phyloP scores from a whole-genome alignment of 768 basidiomycete genomes.

The Leucogyrophana mollusca region DNA sequence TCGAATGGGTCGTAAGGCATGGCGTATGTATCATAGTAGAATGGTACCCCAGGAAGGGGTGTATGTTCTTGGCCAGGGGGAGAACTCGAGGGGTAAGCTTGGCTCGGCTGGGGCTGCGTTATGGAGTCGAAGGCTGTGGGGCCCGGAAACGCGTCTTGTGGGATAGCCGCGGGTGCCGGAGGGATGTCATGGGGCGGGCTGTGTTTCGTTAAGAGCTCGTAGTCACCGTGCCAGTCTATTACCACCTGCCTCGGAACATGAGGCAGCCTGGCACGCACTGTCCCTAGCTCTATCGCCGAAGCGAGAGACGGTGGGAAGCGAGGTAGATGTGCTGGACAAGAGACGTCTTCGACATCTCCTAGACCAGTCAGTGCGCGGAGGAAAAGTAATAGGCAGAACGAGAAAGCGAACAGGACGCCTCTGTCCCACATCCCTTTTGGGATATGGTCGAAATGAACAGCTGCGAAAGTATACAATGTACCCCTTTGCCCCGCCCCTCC shows the following conservation, averaged over 20 bases:
- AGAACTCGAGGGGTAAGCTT: background rate
- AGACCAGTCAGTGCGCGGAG: slow-evolving; percentile 25
- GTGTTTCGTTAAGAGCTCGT: slow-evolving; percentile 13
- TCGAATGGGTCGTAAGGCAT: slow-evolving; percentile 21
- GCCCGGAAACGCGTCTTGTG: slow-evolving; percentile 22
- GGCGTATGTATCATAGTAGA: slow-evolving; percentile 1
- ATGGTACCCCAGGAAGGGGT: background rate
- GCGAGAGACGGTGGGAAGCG: slow-evolving; percentile 61
- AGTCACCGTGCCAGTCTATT: slow-evolving; percentile 18
- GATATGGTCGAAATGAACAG: slow-evolving; percentile 1
- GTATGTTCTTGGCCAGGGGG: background rate
- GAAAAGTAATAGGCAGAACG: slow-evolving; percentile 22
- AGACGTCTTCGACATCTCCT: slow-evolving; percentile 5
- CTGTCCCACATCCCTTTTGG: slow-evolving; percentile 19
- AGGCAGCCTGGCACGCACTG: background rate
- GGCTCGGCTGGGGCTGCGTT: background rate
- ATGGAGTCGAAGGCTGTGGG: slow-evolving; percentile 11
- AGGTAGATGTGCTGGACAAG: background rate
- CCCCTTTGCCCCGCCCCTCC: no score
- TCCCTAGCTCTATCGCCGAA: slow-evolving; percentile 21
- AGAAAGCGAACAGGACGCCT: slow-evolving; percentile 21
- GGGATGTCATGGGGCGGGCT: background rate
- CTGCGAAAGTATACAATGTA: no score
- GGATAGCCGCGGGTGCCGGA: slow-evolving; percentile 8
- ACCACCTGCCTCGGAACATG: slow-evolving; percentile 4